Base-by-base conservation (phyloP, 1,284 basidiomycete genomes). In the Cystobasidium slooffiae region DNA sequence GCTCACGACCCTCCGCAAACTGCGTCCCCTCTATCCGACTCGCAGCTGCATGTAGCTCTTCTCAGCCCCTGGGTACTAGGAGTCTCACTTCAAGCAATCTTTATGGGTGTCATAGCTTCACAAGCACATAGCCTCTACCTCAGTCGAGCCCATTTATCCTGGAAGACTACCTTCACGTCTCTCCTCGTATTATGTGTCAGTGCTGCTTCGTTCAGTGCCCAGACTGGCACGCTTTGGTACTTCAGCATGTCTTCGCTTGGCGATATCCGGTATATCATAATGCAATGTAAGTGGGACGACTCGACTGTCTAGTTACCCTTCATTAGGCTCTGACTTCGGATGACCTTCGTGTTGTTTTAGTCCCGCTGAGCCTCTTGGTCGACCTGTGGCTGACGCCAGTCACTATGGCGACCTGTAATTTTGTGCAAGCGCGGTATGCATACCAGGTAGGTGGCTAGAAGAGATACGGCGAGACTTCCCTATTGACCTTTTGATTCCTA, bases 181-280 rank as follows among this genome's bases (percentile, higher is more conserved):
- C 16, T 20, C 49, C 31, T 68, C 16, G 22, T 68, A 7, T 56
- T 68, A 20, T 55, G 49, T 37, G 24, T 51, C 14, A 68, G 41
- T 22, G 12, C 37, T 20, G 53, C 65, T 4, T 65, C 46, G 3
- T 65, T 24, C 14, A 20, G 46, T 6, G 39, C 46, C 14, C 62
- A 65, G 31, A 24, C 31, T 14, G 24, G 62, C 41, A 44, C 43
- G 12, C 46, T 63, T 6, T 65, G 62, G 62, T 65, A n/a, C 41
- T 65, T 65, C 62, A 65, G 62, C 14, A 65, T 65, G 62, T 65
- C 62, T 9, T 65, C 46, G 12, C 49, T 65, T 1, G 62, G 62
- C 7, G 62, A 65, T 16, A 22, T 65, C 18, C 44, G 20, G n/a
- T 51, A 49, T 24, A 14, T 49, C 1, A 65, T 65, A 9, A 20